Evolutionary conservation across 768 basidiomycete species (phyloP).

Genomic region (Auriculariales sp.): DNA sequence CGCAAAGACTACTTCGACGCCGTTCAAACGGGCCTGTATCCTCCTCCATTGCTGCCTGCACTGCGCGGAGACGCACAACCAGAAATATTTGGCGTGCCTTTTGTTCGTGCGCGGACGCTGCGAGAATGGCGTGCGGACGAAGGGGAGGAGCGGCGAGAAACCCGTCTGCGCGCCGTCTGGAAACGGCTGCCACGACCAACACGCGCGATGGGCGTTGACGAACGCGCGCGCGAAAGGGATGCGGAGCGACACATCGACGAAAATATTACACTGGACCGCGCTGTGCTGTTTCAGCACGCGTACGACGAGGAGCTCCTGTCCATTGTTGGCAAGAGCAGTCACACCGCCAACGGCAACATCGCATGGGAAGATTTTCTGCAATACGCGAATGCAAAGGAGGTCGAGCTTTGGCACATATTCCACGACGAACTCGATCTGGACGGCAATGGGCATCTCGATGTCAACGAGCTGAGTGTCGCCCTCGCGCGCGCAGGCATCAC

Average conservation of each 20-base stretch:
- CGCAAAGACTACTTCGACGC: background rate
- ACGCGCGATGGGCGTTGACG: slow-evolving; percentile 14
- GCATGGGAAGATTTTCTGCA: slow-evolving; percentile 58
- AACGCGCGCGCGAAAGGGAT: slow-evolving; percentile 6
- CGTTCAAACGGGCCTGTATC: background rate
- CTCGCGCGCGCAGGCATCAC: slow-evolving; percentile 62
- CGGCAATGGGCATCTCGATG: slow-evolving; percentile 70
- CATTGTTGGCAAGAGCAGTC: slow-evolving; percentile 21
- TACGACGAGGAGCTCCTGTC: slow-evolving; percentile 68
- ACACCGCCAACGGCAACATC: slow-evolving; percentile 25
- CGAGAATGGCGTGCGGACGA: slow-evolving; percentile 51
- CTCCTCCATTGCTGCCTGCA: background rate
- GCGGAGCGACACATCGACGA: slow-evolving; percentile 7
- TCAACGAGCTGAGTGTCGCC: slow-evolving; percentile 42
- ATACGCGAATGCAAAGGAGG: slow-evolving; percentile 70
- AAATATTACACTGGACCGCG: slow-evolving; percentile 35
- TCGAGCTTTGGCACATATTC: slow-evolving; percentile 86
- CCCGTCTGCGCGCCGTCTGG: slow-evolving; percentile 50
- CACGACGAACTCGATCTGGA: slow-evolving; percentile 84
- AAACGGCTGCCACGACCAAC: slow-evolving; percentile 29
- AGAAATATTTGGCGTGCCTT: background rate
- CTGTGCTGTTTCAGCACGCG: slow-evolving; percentile 45
- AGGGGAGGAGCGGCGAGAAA: slow-evolving; percentile 45
- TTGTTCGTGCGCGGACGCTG: slow-evolving; percentile 26
- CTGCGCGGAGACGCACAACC: background rate